These are phyloP conservation scores for Ballota nigra DNA, from an alignment of 257 asterid genomes.

Conservation along the genomic window DNA sequence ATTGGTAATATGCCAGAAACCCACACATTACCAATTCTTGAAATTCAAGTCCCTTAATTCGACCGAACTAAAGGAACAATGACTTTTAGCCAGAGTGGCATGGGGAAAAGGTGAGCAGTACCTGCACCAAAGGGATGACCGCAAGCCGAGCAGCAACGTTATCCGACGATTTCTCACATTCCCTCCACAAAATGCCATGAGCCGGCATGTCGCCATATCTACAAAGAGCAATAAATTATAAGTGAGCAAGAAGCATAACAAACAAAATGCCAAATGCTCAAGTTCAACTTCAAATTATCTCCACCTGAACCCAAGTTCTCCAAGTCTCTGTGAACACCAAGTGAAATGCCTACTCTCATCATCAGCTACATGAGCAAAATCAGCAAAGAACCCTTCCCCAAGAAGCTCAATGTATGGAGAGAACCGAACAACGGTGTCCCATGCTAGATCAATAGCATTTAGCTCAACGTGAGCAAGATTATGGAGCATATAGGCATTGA, in stretches of 20 bases:
- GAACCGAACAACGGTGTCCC: constrained; percentile 98
- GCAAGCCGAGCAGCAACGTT: constrained; percentile 91
- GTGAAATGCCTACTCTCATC: constrained; percentile 95
- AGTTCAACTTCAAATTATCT: constrained; percentile 7
- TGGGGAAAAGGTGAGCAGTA: constrained; percentile 15
- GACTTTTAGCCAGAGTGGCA: background rate
- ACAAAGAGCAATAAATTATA: constrained; percentile 9
- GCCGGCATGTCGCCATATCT: constrained; percentile 98
- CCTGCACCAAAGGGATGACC: constrained; percentile 93
- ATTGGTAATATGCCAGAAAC: too few species aligned
- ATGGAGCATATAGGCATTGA: constrained; percentile 91
- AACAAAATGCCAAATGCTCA: constrained; percentile 8
- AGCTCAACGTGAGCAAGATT: constrained; percentile 97
- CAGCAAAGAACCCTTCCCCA: constrained; percentile 87
- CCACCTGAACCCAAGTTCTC: constrained; percentile 88
- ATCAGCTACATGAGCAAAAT: constrained; percentile 95
- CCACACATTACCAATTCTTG: too few species aligned
- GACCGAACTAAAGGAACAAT: background rate
- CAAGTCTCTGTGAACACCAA: constrained; percentile 91
- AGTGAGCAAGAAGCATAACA: constrained; percentile 21
- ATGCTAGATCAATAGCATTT: constrained; percentile 94
- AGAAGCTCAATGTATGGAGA: constrained; percentile 66
- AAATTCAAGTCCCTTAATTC: background rate
- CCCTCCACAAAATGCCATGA: constrained; percentile 90
- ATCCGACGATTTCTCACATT: constrained; percentile 81